Evolutionary conservation across 768 basidiomycete genomes (phyloP).

Genomic region (Phlegmacium glaucopus): DNA sequence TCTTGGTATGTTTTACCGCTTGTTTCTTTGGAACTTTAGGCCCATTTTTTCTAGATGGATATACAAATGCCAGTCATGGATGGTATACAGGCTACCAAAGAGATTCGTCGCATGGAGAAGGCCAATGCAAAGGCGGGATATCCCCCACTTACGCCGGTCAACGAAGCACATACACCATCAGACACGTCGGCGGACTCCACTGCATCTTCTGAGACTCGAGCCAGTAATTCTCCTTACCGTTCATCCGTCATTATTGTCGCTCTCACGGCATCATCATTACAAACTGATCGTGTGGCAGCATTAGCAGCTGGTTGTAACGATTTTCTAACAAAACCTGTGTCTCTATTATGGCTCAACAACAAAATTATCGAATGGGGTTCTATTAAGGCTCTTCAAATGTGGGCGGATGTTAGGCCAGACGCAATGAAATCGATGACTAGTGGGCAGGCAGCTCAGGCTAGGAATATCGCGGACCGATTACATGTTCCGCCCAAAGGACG

Average conservation of each 20-base stretch:
- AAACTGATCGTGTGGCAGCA: constrained; percentile 94
- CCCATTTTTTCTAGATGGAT: constrained; percentile 74
- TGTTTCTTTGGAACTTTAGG: constrained; percentile 10
- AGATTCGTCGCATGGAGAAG: constrained; percentile 86
- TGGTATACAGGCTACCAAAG: constrained; percentile 95
- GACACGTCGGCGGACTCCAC: constrained; percentile 37
- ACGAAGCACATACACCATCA: constrained; percentile 48
- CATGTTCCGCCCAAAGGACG: constrained; percentile 37
- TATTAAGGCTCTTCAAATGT: constrained; percentile 92
- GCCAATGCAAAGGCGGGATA: constrained; percentile 59
- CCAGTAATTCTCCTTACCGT: constrained; percentile 65
- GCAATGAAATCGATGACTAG: constrained; percentile 34
- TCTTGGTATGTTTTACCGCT: constrained; percentile 62
- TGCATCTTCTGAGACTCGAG: constrained; percentile 36
- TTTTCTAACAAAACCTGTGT: constrained; percentile 97
- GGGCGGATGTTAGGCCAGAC: constrained; percentile 77
- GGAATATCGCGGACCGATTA: constrained; percentile 43
- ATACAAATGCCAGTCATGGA: constrained; percentile 99
- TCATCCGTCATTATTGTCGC: constrained; percentile 99
- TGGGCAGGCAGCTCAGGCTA: constrained; percentile 38
- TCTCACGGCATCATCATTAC: constrained; percentile 94
- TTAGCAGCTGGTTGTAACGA: constrained; percentile 98
- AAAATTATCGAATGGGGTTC: constrained; percentile 99
- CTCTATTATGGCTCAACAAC: constrained; percentile 90
- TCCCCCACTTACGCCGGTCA: constrained; percentile 65